Percentiles rank a stretch among this genome's conserved stretches.
Evolutionary conservation across 2,329 filamentous ascomycete species (phyloP).

Genomic region (Alternaria sp.): DNA sequence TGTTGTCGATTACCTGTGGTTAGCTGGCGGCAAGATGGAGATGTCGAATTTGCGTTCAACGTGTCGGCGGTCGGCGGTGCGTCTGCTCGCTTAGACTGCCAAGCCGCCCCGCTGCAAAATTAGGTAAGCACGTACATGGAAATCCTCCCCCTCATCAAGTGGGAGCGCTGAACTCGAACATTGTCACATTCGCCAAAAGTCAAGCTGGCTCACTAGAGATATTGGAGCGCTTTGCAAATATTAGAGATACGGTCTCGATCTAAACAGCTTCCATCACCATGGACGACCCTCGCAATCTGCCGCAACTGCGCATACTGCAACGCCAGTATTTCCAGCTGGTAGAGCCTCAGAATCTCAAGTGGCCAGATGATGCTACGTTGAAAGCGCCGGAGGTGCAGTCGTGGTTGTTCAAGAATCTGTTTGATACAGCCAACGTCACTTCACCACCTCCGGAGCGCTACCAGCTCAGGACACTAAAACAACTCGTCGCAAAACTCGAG

Average conservation of each 20-base stretch:
- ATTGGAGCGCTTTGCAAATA: neutral
- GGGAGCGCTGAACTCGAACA: neutral
- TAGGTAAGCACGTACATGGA: slow-evolving; percentile 30
- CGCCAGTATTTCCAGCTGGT: slow-evolving; percentile 83
- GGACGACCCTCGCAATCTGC: slow-evolving; percentile 14
- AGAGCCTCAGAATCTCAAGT: slow-evolving; percentile 66
- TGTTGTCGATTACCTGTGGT: slow-evolving; percentile 40
- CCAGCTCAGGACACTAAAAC: slow-evolving; percentile 75
- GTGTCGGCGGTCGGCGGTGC: slow-evolving; percentile 25
- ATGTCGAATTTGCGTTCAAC: slow-evolving; percentile 33
- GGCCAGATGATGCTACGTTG: slow-evolving; percentile 68
- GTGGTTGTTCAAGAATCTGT: slow-evolving; percentile 71
- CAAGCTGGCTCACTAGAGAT: neutral
- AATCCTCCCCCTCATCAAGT: slow-evolving; percentile 4
- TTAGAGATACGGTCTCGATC: neutral
- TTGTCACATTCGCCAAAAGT: neutral
- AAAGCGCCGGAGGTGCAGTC: slow-evolving; percentile 70
- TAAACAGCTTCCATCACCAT: slow-evolving; percentile 13
- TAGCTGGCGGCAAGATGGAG: slow-evolving; percentile 45
- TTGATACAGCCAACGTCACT: slow-evolving; percentile 64
- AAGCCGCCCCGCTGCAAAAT: slow-evolving; percentile 26
- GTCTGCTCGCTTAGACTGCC: slow-evolving; percentile 20
- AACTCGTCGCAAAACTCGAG: slow-evolving; percentile 75
- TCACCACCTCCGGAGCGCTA: slow-evolving; percentile 74
- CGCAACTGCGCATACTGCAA: slow-evolving; percentile 59